A percentile compares a stretch with the other conserved stretches of the same genome.
Evolutionary conservation across 2,329 filamentous ascomycete genomes (phyloP).

Genomic region (Fusarium decemcellulare): DNA sequence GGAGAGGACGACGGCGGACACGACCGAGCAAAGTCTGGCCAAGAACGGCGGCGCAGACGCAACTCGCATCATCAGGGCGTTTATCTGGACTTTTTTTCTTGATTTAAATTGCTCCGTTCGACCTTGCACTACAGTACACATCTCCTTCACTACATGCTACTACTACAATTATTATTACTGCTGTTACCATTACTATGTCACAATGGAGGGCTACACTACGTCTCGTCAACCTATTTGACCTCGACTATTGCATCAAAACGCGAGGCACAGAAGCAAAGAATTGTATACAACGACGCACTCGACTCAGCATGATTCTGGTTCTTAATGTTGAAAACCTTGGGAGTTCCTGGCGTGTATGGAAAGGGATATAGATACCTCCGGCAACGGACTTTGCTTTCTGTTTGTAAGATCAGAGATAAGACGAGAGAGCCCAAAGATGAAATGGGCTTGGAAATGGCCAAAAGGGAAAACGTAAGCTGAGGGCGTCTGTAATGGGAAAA

Average conservation of each 20-base stretch:
- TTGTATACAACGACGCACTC: no score
- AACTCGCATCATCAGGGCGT: conserved; percentile 42
- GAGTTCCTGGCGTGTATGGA: neutral
- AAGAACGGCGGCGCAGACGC: conserved; percentile 25
- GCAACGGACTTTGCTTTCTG: no score
- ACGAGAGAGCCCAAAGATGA: no score
- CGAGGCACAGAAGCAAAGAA: conserved; percentile 1
- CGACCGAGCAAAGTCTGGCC: conserved; percentile 32
- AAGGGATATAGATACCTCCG: neutral
- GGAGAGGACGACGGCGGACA: conserved; percentile 30
- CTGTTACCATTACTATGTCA: conserved; percentile 32
- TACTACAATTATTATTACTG: conserved; percentile 42
- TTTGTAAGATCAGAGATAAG: no score
- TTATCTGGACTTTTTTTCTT: conserved; percentile 32
- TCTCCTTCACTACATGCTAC: conserved; percentile 40
- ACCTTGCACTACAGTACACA: conserved; percentile 41
- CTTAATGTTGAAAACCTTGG: neutral
- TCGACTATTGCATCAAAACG: conserved; percentile 5
- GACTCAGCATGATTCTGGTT: no score
- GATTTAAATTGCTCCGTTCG: conserved; percentile 37
- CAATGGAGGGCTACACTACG: conserved; percentile 15
- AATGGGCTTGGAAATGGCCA: no score
- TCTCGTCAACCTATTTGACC: conserved; percentile 19
- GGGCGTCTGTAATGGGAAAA: no score
- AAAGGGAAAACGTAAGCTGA: no score